Base-by-base conservation (phyloP, 495 filamentous ascomycete genomes). In the Neohortaea acidophila region DNA sequence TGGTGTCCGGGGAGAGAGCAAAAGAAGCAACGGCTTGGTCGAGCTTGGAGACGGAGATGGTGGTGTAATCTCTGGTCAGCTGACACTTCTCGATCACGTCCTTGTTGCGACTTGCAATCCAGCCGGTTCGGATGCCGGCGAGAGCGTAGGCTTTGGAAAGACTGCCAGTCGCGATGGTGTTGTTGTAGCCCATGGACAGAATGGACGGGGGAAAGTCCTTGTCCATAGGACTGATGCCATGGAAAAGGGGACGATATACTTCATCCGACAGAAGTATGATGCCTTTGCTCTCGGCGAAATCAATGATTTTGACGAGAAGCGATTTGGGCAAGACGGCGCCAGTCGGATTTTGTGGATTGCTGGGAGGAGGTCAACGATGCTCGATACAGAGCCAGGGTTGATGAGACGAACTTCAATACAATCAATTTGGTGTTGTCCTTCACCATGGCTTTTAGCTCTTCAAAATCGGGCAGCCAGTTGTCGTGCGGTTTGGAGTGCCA, bases 271-370 rank as follows among this genome's bases (percentile, higher is more conserved):
- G 63, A 15, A 93, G 59, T 20, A 65, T 74, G 39, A 89, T 79
- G 32, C 72, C 66, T 22, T 68, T 62, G 24, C 63, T 54, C 18
- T 60, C 57, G 4, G 83, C 82, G 36, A 89, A 57, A 2, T 72
- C 61, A 21, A 85, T 64, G 28, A 91, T 67, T 11, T 67, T 46
- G 14, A 72, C 48, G 2, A 92, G 63, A 5, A 70, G 66, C 0
- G 66, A 47, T 38, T 62, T 69, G 0, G 77, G 71, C 28, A 79
- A 74, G 19, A 79, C 72, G 17, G 77, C 71, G 13, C 85, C 83
- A 0, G 80, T 87, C 2, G 85, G 84, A 51, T 93, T 94, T 55
- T 91, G 82, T 0, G 85, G 84, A 45, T 92, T 93, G 54, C 81
- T 87, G 51, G 63, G 56, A 0, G 26, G 19, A 1, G 0, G 18